Percentiles rank a stretch among this genome's conserved stretches.
Conservation (phyloP, 1,284 basidiomycete genomes). For the Tylopilus sp. region DNA sequence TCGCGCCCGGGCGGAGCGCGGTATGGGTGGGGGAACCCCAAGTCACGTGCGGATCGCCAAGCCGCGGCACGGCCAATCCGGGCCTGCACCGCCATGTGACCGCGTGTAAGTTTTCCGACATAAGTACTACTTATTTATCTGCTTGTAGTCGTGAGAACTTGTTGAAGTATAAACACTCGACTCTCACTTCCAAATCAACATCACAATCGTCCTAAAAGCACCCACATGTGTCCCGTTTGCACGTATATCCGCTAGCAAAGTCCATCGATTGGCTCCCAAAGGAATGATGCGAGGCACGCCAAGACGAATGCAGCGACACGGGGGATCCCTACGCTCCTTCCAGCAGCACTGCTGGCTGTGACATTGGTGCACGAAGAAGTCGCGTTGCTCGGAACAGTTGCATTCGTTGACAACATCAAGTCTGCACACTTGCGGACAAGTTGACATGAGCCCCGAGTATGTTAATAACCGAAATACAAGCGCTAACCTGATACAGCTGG, state of each 20-base stretch:
- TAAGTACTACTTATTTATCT: no score
- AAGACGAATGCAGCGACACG: conserved; percentile 15
- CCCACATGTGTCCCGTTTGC: no score
- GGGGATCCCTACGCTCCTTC: conserved; percentile 23
- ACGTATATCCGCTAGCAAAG: neutral
- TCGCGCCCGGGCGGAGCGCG: no score
- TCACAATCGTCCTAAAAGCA: neutral
- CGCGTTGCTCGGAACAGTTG: conserved; percentile 36
- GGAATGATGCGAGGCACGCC: conserved; percentile 10
- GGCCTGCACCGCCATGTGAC: no score
- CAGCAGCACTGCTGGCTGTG: conserved; percentile 24
- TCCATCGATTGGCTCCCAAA: conserved; percentile 18
- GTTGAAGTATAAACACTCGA: no score
- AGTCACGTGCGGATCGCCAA: no score
- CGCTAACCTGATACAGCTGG: conserved; percentile 60
- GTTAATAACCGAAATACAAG: neutral
- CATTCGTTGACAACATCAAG: conserved; percentile 39
- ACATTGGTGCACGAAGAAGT: conserved; percentile 36
- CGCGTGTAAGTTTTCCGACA: no score
- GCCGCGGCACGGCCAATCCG: no score
- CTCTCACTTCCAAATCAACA: neutral
- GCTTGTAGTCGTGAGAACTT: no score
- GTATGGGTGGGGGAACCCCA: no score
- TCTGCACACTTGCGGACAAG: conserved; percentile 39
- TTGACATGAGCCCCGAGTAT: conserved; percentile 6